Evolutionary conservation across 345 rosid genomes (phyloP), one percentile per base, ranked within the genome.

Genomic region (Balakata baccata): DNA sequence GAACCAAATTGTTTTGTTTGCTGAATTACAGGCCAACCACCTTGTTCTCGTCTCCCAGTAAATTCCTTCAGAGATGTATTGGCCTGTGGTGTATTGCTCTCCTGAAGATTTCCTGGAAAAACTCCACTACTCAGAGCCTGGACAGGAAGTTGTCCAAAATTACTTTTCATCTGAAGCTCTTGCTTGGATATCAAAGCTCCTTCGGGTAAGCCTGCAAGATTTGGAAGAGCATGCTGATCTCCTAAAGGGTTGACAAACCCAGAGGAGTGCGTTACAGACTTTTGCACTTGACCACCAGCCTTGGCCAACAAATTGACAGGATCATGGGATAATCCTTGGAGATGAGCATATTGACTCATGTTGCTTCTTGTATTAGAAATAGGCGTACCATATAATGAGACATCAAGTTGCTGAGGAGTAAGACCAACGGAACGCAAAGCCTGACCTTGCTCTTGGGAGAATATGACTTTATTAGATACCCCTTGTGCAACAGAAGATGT

Each of bases 381-480:
- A 64, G 88, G 87, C 70, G 79, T 57, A 46, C 90, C 89, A 57
- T 84, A 86, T 37, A 84, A 70, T 69, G 97, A 90, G 34, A 71
- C 74, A 74, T 87, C 89, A 73, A 71, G 70, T 57, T 83, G 86
- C 79, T 86, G 90, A 74, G 90, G 79, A 70, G 72, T 84, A 67
- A 82, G 52, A 71, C 91, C 87, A 77, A 81, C 66, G 0, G 79
- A 72, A 80, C 61, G 81, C 50, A 77, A 45, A 22, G 77, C 77
- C 68, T 82, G 88, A 71, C 78, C 81, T 66, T 83, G 87, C 67
- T 85, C 88, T 3, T 57, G 81, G 6, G 85, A 69, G 51, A 82
- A 80, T 46, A 77, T 38, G 29, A 68, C 61, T 77, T 79, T 81
- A 46, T 80, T 84, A 23, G 84, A 62, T 12, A 64, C 66, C 81